A percentile compares a stretch with the other conserved stretches of the same genome.
Conservation (phyloP, 2,329 filamentous ascomycete genomes). For the Colletotrichum lindemuthianum region DNA sequence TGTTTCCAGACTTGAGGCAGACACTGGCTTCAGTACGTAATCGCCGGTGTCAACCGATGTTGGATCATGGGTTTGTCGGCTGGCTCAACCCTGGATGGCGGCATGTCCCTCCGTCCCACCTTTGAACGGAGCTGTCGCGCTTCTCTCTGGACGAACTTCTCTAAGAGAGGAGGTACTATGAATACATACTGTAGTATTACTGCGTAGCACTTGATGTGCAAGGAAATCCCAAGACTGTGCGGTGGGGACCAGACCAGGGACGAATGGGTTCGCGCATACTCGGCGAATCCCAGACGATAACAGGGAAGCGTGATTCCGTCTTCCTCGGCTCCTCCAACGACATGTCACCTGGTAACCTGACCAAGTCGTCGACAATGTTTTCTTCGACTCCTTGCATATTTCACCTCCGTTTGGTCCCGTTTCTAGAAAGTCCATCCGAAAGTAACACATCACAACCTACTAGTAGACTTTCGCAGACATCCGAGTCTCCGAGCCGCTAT, state of each 20-base stretch:
- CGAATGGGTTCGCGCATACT: slow-evolving; percentile 18
- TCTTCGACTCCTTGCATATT: slow-evolving; percentile 19
- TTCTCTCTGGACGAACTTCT: background rate
- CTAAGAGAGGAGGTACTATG: too few relatives aligned
- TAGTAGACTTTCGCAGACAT: background rate
- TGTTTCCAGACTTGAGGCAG: too few relatives aligned
- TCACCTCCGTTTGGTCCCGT: background rate
- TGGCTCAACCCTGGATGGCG: background rate
- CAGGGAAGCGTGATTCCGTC: slow-evolving; percentile 12
- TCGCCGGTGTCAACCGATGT: too few relatives aligned
- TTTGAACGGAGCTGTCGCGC: too few relatives aligned
- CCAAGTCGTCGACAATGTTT: slow-evolving; percentile 6
- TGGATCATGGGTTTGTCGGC: background rate
- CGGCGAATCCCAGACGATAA: slow-evolving; percentile 3
- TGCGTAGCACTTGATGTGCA: background rate
- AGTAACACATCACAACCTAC: background rate
- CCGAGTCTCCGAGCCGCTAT: background rate
- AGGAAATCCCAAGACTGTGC: background rate
- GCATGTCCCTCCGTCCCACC: background rate
- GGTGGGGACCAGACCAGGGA: slow-evolving; percentile 3
- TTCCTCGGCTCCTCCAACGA: background rate
- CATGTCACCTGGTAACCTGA: background rate
- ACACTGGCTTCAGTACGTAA: too few relatives aligned
- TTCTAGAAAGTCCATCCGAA: slow-evolving; percentile 13
- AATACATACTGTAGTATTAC: too few relatives aligned